A percentile compares a stretch with the other conserved stretches of the same genome.
Evolutionary conservation across 495 filamentous ascomycete genomes (phyloP).

Genomic region (Chaetomium cochliodes): DNA sequence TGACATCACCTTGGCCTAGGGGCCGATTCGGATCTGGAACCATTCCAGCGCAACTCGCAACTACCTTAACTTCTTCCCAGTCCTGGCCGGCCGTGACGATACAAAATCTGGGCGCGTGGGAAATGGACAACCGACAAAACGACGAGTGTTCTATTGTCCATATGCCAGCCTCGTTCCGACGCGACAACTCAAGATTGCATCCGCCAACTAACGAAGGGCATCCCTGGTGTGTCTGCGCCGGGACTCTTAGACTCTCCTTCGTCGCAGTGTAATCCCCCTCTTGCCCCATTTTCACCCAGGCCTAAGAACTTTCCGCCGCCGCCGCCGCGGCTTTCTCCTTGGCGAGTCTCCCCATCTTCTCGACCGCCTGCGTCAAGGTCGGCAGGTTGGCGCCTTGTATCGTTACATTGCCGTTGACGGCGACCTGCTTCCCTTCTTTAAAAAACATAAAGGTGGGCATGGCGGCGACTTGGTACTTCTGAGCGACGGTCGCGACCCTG

Average conservation of each 20-base stretch:
- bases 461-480: slow-evolving; percentile 52
- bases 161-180: too few relatives aligned
- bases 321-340: slow-evolving; percentile 34
- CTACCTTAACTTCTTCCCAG: background rate
- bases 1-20: background rate
- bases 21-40: background rate
- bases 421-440: slow-evolving; percentile 67
- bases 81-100: background rate
- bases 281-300: background rate
- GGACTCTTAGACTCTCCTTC: too few relatives aligned
- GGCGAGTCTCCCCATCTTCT: slow-evolving; percentile 35
- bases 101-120: too few relatives aligned
- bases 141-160: too few relatives aligned
- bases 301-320: slow-evolving; percentile 18
- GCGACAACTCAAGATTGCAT: too few relatives aligned
- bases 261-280: background rate
- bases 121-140: too few relatives aligned
- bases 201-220: too few relatives aligned
- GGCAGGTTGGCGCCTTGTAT: slow-evolving; percentile 33
- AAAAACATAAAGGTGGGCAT: slow-evolving; percentile 91
- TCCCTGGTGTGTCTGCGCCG: too few relatives aligned
- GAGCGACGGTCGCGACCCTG: slow-evolving; percentile 48
- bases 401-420: slow-evolving; percentile 58
- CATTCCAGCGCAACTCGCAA: background rate
- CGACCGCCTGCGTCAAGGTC: slow-evolving; percentile 26